Percentiles rank a stretch among this genome's conserved stretches.
phyloP scores from a whole-genome alignment of 1,139 yeast species.

The Magnusiomyces paraingens region DNA sequence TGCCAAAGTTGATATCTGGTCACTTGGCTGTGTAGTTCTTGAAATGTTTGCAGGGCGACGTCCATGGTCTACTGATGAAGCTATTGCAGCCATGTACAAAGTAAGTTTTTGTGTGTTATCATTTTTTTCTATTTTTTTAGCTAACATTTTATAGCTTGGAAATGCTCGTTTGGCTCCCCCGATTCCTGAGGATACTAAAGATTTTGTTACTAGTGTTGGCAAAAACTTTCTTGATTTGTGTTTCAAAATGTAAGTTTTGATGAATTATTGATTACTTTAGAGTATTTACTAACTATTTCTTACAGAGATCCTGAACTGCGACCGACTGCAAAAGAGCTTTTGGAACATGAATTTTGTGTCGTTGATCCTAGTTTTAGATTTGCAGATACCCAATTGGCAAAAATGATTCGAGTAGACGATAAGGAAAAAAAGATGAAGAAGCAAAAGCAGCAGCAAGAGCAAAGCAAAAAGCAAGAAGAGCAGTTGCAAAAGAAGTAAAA shows the following conservation, averaged over 20 bases:
- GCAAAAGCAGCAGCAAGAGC: slow-evolving; percentile 3
- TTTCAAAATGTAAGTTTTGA: slow-evolving; percentile 45
- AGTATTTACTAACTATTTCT: slow-evolving; percentile 15
- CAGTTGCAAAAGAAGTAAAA: no score
- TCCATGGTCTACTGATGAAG: slow-evolving; percentile 49
- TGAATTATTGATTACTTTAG: slow-evolving; percentile 1
- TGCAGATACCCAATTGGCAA: slow-evolving; percentile 56
- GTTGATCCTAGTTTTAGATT: slow-evolving; percentile 50
- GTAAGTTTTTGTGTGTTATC: no score
- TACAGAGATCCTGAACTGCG: slow-evolving; percentile 60
- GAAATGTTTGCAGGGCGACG: slow-evolving; percentile 76
- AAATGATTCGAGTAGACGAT: slow-evolving; percentile 46
- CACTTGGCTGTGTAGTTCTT: slow-evolving; percentile 90
- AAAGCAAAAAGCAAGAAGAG: background rate
- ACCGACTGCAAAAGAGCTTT: slow-evolving; percentile 75
- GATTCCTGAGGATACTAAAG: slow-evolving; percentile 77
- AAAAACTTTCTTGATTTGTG: slow-evolving; percentile 67
- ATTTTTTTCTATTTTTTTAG: no score
- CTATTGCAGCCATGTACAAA: slow-evolving; percentile 45
- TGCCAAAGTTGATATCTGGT: slow-evolving; percentile 73
- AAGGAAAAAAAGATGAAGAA: slow-evolving; percentile 27
- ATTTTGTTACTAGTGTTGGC: slow-evolving; percentile 57
- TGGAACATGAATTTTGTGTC: slow-evolving; percentile 56
- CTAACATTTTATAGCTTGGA: slow-evolving; percentile 40
- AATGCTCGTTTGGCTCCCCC: slow-evolving; percentile 85